phyloP scores from a whole-genome alignment of 2,329 filamentous ascomycete genomes.

The Paracamarosporium sp. region DNA sequence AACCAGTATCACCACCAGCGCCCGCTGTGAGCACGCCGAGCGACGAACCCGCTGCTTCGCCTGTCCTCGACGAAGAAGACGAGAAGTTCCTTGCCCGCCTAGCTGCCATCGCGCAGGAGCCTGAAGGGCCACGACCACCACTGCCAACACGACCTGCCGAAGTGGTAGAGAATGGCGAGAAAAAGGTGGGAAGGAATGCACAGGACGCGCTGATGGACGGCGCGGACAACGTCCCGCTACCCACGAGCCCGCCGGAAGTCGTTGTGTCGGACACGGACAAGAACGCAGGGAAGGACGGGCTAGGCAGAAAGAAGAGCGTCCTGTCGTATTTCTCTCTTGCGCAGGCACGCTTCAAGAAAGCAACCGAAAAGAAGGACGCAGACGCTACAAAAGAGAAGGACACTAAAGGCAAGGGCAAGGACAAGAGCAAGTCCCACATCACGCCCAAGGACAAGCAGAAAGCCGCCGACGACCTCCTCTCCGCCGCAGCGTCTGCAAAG shows the following conservation, averaged over 20 bases:
- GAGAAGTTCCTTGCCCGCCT: conserved; percentile 63
- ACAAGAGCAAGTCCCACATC: conserved; percentile 34
- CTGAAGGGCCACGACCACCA: conserved; percentile 49
- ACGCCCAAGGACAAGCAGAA: conserved; percentile 46
- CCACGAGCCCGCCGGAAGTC: conserved; percentile 53
- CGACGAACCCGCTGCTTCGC: conserved; percentile 38
- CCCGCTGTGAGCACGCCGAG: conserved; percentile 30
- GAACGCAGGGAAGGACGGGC: conserved; percentile 31
- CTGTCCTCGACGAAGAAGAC: conserved; percentile 67
- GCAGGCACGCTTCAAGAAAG: conserved; percentile 34
- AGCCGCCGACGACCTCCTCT: conserved; percentile 40
- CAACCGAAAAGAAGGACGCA: conserved; percentile 32
- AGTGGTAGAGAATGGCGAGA: conserved; percentile 42
- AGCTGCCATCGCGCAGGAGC: conserved; percentile 52
- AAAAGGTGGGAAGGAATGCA: conserved; percentile 50
- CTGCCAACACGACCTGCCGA: conserved; percentile 46
- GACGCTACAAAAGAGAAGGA: conserved; percentile 42
- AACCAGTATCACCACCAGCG: conserved; percentile 37
- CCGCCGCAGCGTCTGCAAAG: conserved; percentile 43
- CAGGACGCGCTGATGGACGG: conserved; percentile 54
- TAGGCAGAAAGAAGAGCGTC: conserved; percentile 48
- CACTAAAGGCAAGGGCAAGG: conserved; percentile 25
- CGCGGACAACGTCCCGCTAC: conserved; percentile 58
- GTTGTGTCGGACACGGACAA: conserved; percentile 35
- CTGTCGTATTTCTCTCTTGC: conserved; percentile 41